A percentile compares a stretch with the other conserved stretches of the same genome.
These are phyloP conservation scores for Podospora tetraspora DNA, from an alignment of 495 filamentous ascomycete genomes.

Conservation along the genomic window DNA sequence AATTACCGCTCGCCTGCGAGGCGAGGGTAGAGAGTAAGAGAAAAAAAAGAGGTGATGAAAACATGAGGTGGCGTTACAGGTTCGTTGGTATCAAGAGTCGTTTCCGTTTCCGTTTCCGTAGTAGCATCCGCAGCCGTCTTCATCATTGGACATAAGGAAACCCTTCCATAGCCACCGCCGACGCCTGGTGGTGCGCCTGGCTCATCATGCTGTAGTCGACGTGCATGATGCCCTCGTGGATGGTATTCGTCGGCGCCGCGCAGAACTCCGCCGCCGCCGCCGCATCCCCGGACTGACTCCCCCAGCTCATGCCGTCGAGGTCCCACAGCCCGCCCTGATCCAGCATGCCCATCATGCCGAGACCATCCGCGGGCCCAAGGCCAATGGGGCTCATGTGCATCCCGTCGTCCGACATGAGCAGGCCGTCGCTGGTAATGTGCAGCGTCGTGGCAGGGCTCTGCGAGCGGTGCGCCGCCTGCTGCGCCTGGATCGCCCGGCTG, in stretches of 20 bases:
- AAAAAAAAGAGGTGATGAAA: background rate
- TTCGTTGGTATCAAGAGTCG: conserved; percentile 5
- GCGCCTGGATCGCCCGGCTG: conserved; percentile 34
- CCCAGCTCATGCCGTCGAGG: conserved; percentile 50
- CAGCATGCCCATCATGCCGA: conserved; percentile 49
- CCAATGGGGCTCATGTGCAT: conserved; percentile 48
- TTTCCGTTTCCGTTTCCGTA: background rate
- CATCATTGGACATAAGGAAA: conserved; percentile 23
- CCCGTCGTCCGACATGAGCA: conserved; percentile 32
- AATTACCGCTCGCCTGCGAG: background rate
- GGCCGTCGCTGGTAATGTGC: conserved; percentile 36
- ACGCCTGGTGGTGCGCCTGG: conserved; percentile 15
- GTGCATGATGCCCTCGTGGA: conserved; percentile 26
- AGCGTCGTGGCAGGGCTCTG: conserved; percentile 24
- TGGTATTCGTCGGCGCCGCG: conserved; percentile 2
- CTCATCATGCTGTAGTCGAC: conserved; percentile 28
- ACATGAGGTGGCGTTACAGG: background rate
- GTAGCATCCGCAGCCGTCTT: background rate
- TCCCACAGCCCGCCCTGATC: conserved; percentile 54
- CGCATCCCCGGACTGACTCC: conserved; percentile 32
- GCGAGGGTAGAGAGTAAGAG: background rate
- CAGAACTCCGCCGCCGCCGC: conserved; percentile 20
- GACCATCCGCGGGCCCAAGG: conserved; percentile 45
- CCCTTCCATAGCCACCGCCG: conserved; percentile 19
- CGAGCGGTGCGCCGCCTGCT: conserved; percentile 31